A percentile compares a stretch with the other conserved stretches of the same genome.
Evolutionary conservation across 345 rosid species (phyloP).

Genomic region (Salix brachista): DNA sequence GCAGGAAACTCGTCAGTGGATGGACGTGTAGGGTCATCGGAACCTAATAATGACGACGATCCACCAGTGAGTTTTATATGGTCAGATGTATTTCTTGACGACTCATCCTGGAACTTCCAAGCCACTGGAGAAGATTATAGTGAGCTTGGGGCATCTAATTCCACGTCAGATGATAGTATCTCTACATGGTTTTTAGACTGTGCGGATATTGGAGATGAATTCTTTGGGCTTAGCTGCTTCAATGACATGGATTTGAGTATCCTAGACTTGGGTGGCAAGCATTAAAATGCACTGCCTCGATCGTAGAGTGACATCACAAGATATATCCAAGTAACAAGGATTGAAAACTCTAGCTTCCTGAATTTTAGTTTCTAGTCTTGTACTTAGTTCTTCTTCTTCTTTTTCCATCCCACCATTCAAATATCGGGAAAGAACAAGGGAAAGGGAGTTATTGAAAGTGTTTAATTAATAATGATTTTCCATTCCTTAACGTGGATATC

Average conservation of each 20-base stretch:
- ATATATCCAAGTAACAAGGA: not conserved
- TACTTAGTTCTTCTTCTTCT: not conserved
- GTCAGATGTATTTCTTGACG: slow-evolving; percentile 38
- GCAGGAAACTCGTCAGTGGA: slow-evolving; percentile 12
- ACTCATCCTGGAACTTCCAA: slow-evolving; percentile 43
- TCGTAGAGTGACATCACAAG: not conserved
- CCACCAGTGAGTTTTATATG: slow-evolving; percentile 26
- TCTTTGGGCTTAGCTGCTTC: slow-evolving; percentile 39
- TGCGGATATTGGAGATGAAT: slow-evolving; percentile 36
- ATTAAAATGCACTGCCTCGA: slow-evolving; percentile 8
- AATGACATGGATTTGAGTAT: slow-evolving; percentile 30
- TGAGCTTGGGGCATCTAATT: slow-evolving; percentile 32
- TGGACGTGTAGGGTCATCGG: not conserved
- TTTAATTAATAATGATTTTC: not conserved
- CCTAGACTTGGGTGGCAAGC: slow-evolving; percentile 29
- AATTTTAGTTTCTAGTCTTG: not conserved
- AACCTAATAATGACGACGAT: slow-evolving; percentile 8
- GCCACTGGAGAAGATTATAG: slow-evolving; percentile 15
- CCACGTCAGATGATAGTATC: slow-evolving; percentile 29
- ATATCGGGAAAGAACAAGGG: not conserved
- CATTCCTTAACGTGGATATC: not conserved
- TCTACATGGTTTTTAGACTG: slow-evolving; percentile 46
- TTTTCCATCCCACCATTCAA: not conserved
- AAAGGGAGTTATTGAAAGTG: not conserved
- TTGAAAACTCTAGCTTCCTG: not conserved